Evolutionary conservation across 1,139 yeast species (phyloP).

Genomic region (Taiozyma sp.): DNA sequence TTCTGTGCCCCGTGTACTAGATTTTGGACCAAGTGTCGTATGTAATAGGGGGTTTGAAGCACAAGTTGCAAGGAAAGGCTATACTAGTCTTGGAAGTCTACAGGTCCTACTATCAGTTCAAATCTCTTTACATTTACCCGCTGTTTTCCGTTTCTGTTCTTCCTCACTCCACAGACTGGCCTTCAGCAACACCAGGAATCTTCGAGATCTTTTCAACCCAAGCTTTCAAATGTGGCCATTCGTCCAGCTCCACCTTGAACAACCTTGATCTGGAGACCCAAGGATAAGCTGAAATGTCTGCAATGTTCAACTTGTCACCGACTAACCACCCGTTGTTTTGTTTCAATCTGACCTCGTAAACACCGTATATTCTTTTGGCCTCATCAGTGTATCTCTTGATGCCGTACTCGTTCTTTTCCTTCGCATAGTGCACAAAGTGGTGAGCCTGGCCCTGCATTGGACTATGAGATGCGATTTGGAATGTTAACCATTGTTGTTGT

Average conservation of each 20-base stretch:
- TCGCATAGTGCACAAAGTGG: constrained; percentile 40
- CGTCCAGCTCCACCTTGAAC: constrained; percentile 23
- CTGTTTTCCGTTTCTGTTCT: not conserved
- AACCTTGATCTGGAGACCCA: constrained; percentile 27
- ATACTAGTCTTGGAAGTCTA: not conserved
- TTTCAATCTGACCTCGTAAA: constrained; percentile 42
- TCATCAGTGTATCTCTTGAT: constrained; percentile 45
- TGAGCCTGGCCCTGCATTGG: constrained; percentile 59
- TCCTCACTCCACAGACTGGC: constrained; percentile 19
- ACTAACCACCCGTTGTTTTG: constrained; percentile 45
- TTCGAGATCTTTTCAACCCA: constrained; percentile 38
- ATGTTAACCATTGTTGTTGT: constrained; percentile 46
- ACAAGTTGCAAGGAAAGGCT: not conserved
- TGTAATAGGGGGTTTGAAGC: not conserved
- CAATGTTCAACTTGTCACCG: constrained; percentile 48
- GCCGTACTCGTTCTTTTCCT: constrained; percentile 43
- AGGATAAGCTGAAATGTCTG: constrained; percentile 43
- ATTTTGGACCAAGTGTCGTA: not conserved
- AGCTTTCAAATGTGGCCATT: constrained; percentile 38
- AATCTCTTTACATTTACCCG: not conserved
- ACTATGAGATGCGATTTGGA: constrained; percentile 57
- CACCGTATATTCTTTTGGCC: constrained; percentile 45
- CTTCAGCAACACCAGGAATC: constrained; percentile 36
- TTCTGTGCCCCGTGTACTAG: not conserved
- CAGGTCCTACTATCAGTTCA: not conserved